phyloP scores from a whole-genome alignment of 2,329 filamentous ascomycete species.

The Colletotrichum godetiae region DNA sequence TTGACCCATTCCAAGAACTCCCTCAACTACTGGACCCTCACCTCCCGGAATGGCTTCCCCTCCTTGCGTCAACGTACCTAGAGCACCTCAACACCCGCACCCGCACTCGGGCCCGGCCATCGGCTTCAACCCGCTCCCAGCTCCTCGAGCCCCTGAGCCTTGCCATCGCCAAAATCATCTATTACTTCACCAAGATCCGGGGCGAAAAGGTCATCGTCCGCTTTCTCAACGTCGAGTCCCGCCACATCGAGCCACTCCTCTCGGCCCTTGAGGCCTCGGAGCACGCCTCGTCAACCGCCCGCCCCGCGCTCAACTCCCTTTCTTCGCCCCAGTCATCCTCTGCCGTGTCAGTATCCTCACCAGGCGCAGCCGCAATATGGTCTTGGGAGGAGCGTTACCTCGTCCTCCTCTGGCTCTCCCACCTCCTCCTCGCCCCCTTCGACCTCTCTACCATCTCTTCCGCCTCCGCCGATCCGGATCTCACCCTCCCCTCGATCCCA shows the following conservation, averaged over 20 bases:
- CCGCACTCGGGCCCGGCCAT: slow-evolving; percentile 39
- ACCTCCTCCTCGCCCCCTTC: slow-evolving; percentile 87
- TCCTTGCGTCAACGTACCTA: slow-evolving; percentile 81
- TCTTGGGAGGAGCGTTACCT: slow-evolving; percentile 92
- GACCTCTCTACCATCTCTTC: slow-evolving; percentile 88
- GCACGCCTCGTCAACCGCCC: slow-evolving; percentile 16
- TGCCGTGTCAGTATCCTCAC: neutral
- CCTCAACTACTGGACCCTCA: slow-evolving; percentile 92
- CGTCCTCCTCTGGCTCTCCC: slow-evolving; percentile 87
- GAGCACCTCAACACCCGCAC: slow-evolving; percentile 66
- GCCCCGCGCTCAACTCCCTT: slow-evolving; percentile 13
- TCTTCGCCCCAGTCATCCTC: neutral
- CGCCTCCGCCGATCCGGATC: slow-evolving; percentile 57
- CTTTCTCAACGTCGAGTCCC: slow-evolving; percentile 91
- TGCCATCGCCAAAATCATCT: slow-evolving; percentile 83
- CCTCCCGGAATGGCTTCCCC: slow-evolving; percentile 79
- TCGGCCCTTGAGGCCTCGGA: slow-evolving; percentile 75
- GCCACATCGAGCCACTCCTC: slow-evolving; percentile 84
- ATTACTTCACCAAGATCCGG: slow-evolving; percentile 93
- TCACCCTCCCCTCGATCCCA: slow-evolving; percentile 53
- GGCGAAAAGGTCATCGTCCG: slow-evolving; percentile 92
- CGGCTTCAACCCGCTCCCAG: slow-evolving; percentile 48
- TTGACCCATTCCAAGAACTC: slow-evolving; percentile 95
- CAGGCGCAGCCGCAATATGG: slow-evolving; percentile 50
- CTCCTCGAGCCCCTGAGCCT: slow-evolving; percentile 68